Conservation (phyloP, 129 eudicot genomes). For the Logfia minima region DNA sequence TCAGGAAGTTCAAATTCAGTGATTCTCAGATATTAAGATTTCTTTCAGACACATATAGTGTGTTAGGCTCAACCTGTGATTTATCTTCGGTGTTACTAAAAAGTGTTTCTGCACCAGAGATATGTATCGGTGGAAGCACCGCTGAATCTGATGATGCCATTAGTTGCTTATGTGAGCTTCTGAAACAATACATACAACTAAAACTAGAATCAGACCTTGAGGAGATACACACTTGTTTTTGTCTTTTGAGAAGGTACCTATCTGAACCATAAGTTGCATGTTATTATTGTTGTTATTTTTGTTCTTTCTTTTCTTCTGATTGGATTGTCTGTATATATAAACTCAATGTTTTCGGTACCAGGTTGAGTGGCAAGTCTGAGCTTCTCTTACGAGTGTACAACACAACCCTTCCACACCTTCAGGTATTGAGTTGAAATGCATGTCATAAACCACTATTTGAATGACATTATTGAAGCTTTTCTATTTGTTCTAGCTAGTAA, state of each 20-base stretch:
- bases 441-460: neutral
- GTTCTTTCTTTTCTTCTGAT: neutral
- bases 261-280: neutral
- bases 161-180: slow-evolving; percentile 56
- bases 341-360: slow-evolving; percentile 35
- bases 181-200: slow-evolving; percentile 63
- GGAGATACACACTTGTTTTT: slow-evolving; percentile 65
- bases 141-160: slow-evolving; percentile 42
- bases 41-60: slow-evolving; percentile 47
- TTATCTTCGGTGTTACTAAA: slow-evolving; percentile 62
- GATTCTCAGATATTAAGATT: slow-evolving; percentile 37
- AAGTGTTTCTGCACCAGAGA: slow-evolving; percentile 36
- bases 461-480: neutral
- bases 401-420: slow-evolving; percentile 58
- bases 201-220: slow-evolving; percentile 75
- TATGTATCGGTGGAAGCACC: slow-evolving; percentile 23
- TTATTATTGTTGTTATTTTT: neutral
- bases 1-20: slow-evolving; percentile 52
- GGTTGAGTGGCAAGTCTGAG: slow-evolving; percentile 62
- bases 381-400: slow-evolving; percentile 51
- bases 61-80: slow-evolving; percentile 37
- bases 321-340: neutral
- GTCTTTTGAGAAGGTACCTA: slow-evolving; percentile 70
- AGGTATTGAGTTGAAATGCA: slow-evolving; percentile 42
- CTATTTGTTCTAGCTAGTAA: neutral